Conservation (phyloP, 768 basidiomycete species). For the Xerocomellus chrysenteron region DNA sequence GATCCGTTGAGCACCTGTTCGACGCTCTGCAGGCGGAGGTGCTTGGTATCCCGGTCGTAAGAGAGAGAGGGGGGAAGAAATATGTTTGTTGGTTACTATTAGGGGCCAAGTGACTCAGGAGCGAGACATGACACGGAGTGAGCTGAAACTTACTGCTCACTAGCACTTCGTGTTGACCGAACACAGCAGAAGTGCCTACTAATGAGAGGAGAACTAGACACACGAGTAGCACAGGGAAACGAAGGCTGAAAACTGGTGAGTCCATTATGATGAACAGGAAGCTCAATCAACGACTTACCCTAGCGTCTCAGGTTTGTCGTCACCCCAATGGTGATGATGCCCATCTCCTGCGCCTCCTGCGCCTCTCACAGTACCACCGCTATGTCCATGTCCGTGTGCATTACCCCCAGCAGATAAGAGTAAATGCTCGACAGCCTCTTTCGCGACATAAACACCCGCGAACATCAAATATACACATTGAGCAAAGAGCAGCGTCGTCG, state of each 20-base stretch:
- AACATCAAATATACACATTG: conserved; percentile 95
- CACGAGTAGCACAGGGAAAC: conserved; percentile 62
- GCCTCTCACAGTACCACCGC: conserved; percentile 49
- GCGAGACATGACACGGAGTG: neutral
- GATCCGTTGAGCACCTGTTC: conserved; percentile 27
- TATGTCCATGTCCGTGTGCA: conserved; percentile 63
- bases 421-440: conserved; percentile 94
- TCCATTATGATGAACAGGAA: neutral
- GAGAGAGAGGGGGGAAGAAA: conserved; percentile 52
- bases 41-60: conserved; percentile 32
- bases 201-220: conserved; percentile 57
- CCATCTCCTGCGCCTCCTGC: conserved; percentile 34
- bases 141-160: conserved; percentile 51
- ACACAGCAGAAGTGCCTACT: conserved; percentile 53
- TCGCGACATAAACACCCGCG: conserved; percentile 91
- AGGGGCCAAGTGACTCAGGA: conserved; percentile 7
- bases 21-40: conserved; percentile 5
- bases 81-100: conserved; percentile 60
- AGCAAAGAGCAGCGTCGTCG: conserved; percentile 76
- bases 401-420: conserved; percentile 77
- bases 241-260: conserved; percentile 44
- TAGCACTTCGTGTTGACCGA: conserved; percentile 63
- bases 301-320: conserved; percentile 40
- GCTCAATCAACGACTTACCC: conserved; percentile 36
- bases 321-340: conserved; percentile 68